Conservation (phyloP, 257 asterid genomes). For the Solanum sparsipilum region DNA sequence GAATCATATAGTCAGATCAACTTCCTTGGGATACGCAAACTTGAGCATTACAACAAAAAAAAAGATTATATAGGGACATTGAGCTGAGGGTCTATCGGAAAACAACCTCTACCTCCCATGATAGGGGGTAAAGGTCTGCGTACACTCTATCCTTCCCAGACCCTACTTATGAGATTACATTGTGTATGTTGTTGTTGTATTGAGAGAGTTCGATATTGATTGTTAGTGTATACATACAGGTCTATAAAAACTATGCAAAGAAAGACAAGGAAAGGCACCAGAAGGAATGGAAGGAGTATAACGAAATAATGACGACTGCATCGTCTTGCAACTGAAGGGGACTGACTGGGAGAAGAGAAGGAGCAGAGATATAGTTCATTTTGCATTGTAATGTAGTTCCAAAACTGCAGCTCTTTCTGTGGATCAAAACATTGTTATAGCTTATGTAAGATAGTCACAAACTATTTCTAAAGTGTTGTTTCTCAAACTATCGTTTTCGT, state of each 20-base stretch:
- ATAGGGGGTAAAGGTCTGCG: not conserved
- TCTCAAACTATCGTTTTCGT: not conserved
- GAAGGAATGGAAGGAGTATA: constrained; percentile 24
- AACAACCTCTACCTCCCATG: not conserved
- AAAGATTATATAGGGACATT: no score
- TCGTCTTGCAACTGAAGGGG: not conserved
- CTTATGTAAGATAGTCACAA: not conserved
- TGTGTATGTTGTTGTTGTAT: not conserved
- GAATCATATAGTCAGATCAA: no score
- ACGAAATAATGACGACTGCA: not conserved
- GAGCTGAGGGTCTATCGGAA: not conserved
- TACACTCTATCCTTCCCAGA: not conserved
- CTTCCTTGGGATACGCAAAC: no score
- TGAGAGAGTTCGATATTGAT: not conserved
- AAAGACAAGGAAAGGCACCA: constrained; percentile 71
- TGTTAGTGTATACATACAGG: constrained; percentile 28
- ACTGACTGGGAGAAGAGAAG: not conserved
- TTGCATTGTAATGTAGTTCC: not conserved
- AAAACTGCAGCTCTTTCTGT: not conserved
- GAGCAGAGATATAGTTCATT: not conserved
- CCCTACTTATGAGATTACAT: not conserved
- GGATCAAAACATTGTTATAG: not conserved
- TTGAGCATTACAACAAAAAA: no score
- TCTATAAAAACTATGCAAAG: constrained; percentile 44
- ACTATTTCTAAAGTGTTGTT: not conserved